These are phyloP conservation scores for Trametes coccinea DNA, from an alignment of 768 basidiomycete species.

Conservation along the genomic window DNA sequence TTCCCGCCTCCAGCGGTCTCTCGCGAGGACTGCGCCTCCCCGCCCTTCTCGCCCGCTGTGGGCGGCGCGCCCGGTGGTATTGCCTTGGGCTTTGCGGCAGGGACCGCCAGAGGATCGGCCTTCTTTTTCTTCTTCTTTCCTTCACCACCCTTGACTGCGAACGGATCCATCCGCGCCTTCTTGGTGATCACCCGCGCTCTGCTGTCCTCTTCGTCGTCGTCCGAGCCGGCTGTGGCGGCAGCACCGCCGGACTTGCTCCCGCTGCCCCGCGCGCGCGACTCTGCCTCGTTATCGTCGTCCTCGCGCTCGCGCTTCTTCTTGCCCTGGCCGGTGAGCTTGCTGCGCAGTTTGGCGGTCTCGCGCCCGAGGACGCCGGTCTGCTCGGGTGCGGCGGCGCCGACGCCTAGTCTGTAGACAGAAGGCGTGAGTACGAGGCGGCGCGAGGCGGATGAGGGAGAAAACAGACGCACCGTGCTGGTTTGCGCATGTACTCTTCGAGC, in stretches of 20 bases:
- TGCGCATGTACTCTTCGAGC: constrained; percentile 65
- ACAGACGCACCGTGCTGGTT: constrained; percentile 63
- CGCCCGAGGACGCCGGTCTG: constrained; percentile 42
- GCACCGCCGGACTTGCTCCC: neutral
- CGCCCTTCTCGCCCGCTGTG: neutral
- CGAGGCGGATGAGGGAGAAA: neutral
- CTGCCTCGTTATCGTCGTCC: constrained; percentile 46
- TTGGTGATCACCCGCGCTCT: constrained; percentile 59
- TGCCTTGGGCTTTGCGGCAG: neutral
- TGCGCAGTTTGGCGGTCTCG: constrained; percentile 64
- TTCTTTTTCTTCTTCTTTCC: constrained; percentile 45
- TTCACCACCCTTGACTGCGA: constrained; percentile 38
- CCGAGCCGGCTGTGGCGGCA: constrained; percentile 14
- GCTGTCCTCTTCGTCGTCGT: constrained; percentile 55
- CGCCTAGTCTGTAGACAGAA: constrained; percentile 57
- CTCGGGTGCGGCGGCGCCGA: constrained; percentile 65
- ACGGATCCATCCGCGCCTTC: constrained; percentile 60
- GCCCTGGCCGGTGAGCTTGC: constrained; percentile 51
- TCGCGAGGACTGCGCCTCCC: neutral
- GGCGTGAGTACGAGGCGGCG: constrained; percentile 10
- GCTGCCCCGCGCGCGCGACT: constrained; percentile 1
- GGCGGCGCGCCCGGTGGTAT: neutral
- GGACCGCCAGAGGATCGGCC: constrained; percentile 4
- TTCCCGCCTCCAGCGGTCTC: neutral
- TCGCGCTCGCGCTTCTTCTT: constrained; percentile 55